phyloP scores from a whole-genome alignment of 2,329 filamentous ascomycete species.

The Phaeosphaeriaceae sp. region DNA sequence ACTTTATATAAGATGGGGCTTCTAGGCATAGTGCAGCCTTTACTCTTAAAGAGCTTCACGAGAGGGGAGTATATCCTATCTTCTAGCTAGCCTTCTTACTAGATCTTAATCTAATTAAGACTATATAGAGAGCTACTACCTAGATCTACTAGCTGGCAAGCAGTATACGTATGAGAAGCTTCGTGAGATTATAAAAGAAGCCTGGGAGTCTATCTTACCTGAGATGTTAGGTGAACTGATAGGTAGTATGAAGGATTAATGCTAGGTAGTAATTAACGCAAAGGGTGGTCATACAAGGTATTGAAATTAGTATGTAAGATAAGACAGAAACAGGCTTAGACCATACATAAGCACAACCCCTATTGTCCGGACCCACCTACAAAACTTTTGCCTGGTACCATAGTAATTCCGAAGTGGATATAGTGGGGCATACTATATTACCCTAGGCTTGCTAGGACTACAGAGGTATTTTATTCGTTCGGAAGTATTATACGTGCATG shows the following conservation, averaged over 20 bases:
- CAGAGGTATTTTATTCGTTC: too few species aligned
- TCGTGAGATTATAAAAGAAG: not conserved
- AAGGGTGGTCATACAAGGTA: too few species aligned
- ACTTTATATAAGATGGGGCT: slow-evolving; percentile 4
- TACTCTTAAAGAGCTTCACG: not conserved
- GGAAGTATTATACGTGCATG: too few species aligned
- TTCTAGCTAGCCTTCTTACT: not conserved
- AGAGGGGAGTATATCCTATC: not conserved
- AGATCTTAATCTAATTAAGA: not conserved
- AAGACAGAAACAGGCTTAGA: too few species aligned
- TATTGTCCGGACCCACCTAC: too few species aligned
- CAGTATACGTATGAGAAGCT: not conserved
- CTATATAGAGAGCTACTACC: not conserved
- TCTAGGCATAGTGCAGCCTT: not conserved
- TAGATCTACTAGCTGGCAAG: not conserved
- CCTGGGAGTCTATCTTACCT: not conserved
- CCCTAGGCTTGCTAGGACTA: too few species aligned
- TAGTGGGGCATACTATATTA: too few species aligned
- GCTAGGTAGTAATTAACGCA: not conserved
- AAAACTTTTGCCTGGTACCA: too few species aligned
- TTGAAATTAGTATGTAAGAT: too few species aligned
- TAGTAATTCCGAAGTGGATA: too few species aligned
- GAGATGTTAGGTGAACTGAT: not conserved
- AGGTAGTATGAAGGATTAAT: not conserved
- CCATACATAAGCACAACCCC: too few species aligned